Base-by-base conservation (phyloP, 345 rosid species). In the Dimocarpus longan region DNA sequence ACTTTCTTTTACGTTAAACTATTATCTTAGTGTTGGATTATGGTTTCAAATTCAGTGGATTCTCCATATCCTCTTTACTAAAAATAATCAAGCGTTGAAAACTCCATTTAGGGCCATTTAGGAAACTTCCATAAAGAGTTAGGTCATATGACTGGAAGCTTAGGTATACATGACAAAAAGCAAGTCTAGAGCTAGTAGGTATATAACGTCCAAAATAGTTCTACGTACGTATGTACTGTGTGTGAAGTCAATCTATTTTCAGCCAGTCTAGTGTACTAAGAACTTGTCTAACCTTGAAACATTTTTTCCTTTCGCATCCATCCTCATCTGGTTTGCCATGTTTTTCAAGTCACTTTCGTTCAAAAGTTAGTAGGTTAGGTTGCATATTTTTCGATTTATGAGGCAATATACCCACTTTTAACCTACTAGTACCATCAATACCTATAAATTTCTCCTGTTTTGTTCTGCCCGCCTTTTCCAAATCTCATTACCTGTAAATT, bases 361-460 rank as follows among this genome's bases (percentile, higher is more conserved):
- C 8, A 66, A 32, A 66, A 66, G 69, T 66, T 7, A 3, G 69
- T 66, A 15, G 69, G 39, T 66, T 50, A 50, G 56, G 56, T 50
- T 50, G 16, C 15, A 50, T 50, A 13, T 66, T 66, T 66, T 15
- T 66, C 37, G 44, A 57, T 68, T 68, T n/a, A n/a, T 7, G 22
- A 39, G 2, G 12, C 5, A 42, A 19, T 68, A 22, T 19, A 39
- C 15, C 5, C 16, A 42, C 71, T 68, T 68, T 68, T 42, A 68
- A 68, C 71, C 71, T 68, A 68, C 71, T 68, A 8, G 52, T 68
- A 67, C 40, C 28, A 67, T 67, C 8, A 9, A 6, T 64, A 26
- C 7, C 16, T 64, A 64, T 11, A 28, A 10, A 50, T 50, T 13
- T 13, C 56, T 50, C 15, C 18, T 50, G 56, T 50, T 50, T 12